phyloP scores from a whole-genome alignment of 2,329 filamentous ascomycete genomes.

The Magnaporthiopsis poae region DNA sequence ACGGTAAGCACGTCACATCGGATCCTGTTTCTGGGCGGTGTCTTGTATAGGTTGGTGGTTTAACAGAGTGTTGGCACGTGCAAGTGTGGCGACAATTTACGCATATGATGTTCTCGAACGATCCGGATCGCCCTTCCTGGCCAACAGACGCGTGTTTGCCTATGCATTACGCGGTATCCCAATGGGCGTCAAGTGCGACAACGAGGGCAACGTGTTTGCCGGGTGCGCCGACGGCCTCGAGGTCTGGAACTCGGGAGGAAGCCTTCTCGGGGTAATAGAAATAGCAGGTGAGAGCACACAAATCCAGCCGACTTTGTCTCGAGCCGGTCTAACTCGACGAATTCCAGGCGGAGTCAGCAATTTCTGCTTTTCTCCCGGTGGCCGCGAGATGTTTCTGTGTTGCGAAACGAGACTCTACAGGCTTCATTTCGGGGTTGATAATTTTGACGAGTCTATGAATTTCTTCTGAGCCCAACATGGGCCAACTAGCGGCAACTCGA shows the following conservation, averaged over 20 bases:
- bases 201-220: constrained; percentile 34
- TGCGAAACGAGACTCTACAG: constrained; percentile 37
- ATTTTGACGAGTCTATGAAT: not conserved
- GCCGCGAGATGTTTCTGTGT: constrained; percentile 35
- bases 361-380: constrained; percentile 32
- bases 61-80: not conserved
- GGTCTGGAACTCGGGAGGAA: constrained; percentile 35
- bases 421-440: constrained; percentile 22
- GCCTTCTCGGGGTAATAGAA: constrained; percentile 32
- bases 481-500: not conserved
- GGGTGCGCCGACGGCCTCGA: constrained; percentile 41
- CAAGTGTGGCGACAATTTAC: constrained; percentile 31
- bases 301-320: not conserved
- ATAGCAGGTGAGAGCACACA: constrained; percentile 22
- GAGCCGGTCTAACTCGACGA: not conserved
- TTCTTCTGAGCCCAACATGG: not conserved
- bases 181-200: constrained; percentile 31
- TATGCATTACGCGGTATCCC: constrained; percentile 37
- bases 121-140: constrained; percentile 29
- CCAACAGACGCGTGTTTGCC: constrained; percentile 42
- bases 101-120: constrained; percentile 35
- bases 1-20: constrained; percentile 16
- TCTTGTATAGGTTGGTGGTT: not conserved
- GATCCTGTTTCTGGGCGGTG: too few species aligned
- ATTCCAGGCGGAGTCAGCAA: constrained; percentile 30